phyloP scores from a whole-genome alignment of 768 basidiomycete genomes.

The Coprinellus aureogranulatus region DNA sequence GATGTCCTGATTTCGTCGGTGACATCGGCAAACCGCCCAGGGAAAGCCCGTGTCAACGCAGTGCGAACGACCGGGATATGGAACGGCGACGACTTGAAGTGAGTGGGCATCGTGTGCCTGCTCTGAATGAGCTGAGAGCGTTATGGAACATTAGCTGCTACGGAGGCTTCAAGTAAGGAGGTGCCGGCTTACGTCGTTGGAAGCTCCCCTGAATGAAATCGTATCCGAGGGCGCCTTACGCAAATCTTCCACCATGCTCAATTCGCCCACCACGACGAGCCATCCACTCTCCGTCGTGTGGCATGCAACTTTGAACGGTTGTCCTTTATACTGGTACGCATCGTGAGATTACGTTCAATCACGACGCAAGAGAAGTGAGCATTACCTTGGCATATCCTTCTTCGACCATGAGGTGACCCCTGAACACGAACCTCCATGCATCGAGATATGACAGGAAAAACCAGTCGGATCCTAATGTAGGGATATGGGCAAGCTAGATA shows the following conservation, averaged over 20 bases:
- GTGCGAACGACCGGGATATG: slow-evolving; percentile 30
- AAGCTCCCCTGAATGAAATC: background rate
- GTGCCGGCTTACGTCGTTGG: background rate
- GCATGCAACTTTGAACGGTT: slow-evolving; percentile 20
- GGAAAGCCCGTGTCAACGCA: slow-evolving; percentile 30
- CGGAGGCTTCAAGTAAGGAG: background rate
- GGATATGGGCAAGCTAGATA: background rate
- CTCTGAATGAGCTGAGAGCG: slow-evolving; percentile 23
- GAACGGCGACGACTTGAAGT: slow-evolving; percentile 20
- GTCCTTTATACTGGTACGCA: slow-evolving; percentile 16
- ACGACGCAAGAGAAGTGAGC: background rate
- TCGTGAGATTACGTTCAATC: background rate
- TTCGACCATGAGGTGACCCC: background rate
- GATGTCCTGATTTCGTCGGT: slow-evolving; percentile 45
- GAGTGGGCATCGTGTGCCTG: slow-evolving; percentile 27
- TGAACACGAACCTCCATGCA: background rate
- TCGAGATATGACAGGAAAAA: background rate
- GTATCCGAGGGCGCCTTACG: background rate
- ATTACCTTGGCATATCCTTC: background rate
- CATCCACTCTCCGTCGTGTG: slow-evolving; percentile 20
- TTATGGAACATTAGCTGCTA: background rate
- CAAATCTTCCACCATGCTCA: background rate
- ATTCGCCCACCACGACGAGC: slow-evolving; percentile 27
- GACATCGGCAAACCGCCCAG: slow-evolving; percentile 29
- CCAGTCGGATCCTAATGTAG: background rate